A percentile compares a stretch with the other conserved stretches of the same genome.
These are phyloP conservation scores for Debaryomyces nepalensis DNA, from an alignment of 1,139 yeast species.

Conservation along the genomic window DNA sequence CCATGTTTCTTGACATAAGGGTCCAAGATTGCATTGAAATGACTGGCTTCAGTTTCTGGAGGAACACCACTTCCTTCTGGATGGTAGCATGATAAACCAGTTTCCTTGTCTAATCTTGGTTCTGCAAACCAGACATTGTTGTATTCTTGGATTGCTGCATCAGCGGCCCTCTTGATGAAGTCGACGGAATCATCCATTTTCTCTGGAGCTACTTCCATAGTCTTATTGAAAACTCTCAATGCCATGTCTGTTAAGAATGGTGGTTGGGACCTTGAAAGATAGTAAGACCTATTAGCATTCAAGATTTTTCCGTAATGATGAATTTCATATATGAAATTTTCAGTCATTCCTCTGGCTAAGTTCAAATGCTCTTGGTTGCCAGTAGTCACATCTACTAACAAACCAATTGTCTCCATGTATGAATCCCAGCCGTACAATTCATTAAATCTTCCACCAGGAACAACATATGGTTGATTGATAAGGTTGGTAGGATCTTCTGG, in stretches of 20 bases:
- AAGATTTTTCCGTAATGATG: slow-evolving; percentile 88
- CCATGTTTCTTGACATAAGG: slow-evolving; percentile 72
- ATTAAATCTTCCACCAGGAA: slow-evolving; percentile 97
- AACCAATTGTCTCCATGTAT: slow-evolving; percentile 87
- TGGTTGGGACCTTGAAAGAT: slow-evolving; percentile 92
- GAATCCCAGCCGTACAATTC: slow-evolving; percentile 99
- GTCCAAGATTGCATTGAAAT: slow-evolving; percentile 72
- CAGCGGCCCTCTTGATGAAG: slow-evolving; percentile 64
- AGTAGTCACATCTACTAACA: slow-evolving; percentile 65
- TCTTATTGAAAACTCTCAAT: slow-evolving; percentile 65
- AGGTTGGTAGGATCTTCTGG: slow-evolving; percentile 55
- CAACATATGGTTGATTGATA: slow-evolving; percentile 83
- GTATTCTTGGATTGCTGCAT: slow-evolving; percentile 89
- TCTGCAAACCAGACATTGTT: slow-evolving; percentile 73
- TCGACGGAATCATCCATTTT: slow-evolving; percentile 47
- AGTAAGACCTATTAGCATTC: slow-evolving; percentile 93
- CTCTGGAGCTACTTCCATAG: slow-evolving; percentile 49
- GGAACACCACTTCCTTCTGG: slow-evolving; percentile 93
- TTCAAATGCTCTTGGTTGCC: slow-evolving; percentile 46
- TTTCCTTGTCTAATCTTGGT: slow-evolving; percentile 75
- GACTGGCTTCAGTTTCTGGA: slow-evolving; percentile 94
- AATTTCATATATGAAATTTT: slow-evolving; percentile 89
- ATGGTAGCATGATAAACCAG: slow-evolving; percentile 88
- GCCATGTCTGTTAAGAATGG: slow-evolving; percentile 98
- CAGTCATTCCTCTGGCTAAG: slow-evolving; percentile 89